These are phyloP conservation scores for Raffaelea ambrosiae DNA, from an alignment of 2,329 filamentous ascomycete genomes.

Conservation along the genomic window DNA sequence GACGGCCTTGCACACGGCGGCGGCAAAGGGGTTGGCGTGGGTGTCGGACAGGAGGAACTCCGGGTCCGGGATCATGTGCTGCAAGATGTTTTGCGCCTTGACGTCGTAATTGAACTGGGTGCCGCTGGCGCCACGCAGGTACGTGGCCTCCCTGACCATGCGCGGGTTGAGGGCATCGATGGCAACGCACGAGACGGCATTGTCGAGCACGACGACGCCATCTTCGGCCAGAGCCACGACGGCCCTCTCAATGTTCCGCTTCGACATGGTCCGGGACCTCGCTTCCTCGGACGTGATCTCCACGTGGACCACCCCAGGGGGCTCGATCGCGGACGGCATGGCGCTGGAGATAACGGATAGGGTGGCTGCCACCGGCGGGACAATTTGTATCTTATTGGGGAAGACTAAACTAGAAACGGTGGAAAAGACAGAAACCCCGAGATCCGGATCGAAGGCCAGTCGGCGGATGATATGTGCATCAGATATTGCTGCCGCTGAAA, in stretches of 20 bases:
- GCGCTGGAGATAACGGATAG: not conserved
- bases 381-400: too few relatives aligned
- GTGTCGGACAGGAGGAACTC: slow-evolving; percentile 5
- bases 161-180: slow-evolving; percentile 7
- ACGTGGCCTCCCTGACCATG: slow-evolving; percentile 9
- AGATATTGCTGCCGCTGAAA: too few relatives aligned
- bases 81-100: slow-evolving; percentile 12
- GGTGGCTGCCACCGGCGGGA: slow-evolving; percentile 1
- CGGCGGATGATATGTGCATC: too few relatives aligned
- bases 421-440: too few relatives aligned
- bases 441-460: too few relatives aligned
- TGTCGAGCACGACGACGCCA: slow-evolving; percentile 8
- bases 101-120: slow-evolving; percentile 12
- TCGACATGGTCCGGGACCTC: slow-evolving; percentile 3
- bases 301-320: not conserved
- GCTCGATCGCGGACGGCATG: not conserved
- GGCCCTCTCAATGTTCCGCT: slow-evolving; percentile 9
- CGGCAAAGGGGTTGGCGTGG: slow-evolving; percentile 10
- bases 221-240: slow-evolving; percentile 7
- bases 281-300: slow-evolving; percentile 3
- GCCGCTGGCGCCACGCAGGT: slow-evolving; percentile 5
- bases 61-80: slow-evolving; percentile 11
- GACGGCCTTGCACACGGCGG: slow-evolving; percentile 4
- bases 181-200: slow-evolving; percentile 2
- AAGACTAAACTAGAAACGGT: too few relatives aligned